Evolutionary conservation across 164 flowering plant species (phyloP).

Genomic region (Houttuynia cordata): DNA sequence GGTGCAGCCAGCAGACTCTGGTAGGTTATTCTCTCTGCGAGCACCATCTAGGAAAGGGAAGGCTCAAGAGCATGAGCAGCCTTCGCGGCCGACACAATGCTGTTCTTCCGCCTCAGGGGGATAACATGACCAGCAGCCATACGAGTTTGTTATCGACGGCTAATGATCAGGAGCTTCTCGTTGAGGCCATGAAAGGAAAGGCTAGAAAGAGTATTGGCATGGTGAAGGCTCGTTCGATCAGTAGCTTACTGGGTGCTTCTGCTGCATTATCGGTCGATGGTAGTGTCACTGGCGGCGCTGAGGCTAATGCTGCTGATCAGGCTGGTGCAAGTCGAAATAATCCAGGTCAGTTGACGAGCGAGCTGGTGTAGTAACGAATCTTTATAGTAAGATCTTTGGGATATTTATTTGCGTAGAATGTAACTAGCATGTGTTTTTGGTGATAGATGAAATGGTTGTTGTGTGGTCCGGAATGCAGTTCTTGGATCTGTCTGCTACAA

Average conservation of each 20-base stretch:
- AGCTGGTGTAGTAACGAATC: background rate
- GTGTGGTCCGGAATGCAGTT: background rate
- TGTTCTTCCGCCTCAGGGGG: too few species aligned
- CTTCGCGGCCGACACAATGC: conserved; percentile 20
- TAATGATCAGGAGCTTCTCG: background rate
- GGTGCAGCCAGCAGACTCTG: conserved; percentile 74
- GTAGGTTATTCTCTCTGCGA: conserved; percentile 85
- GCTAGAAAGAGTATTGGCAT: conserved; percentile 49
- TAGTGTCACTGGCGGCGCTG: background rate
- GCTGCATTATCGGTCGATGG: background rate
- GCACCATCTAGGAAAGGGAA: conserved; percentile 80
- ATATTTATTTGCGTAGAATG: background rate
- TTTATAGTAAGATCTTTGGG: too few species aligned
- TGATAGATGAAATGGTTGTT: background rate
- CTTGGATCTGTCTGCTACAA: background rate
- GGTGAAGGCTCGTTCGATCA: conserved; percentile 69
- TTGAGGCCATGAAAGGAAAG: conserved; percentile 20
- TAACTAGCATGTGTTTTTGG: too few species aligned
- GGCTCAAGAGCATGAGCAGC: conserved; percentile 50
- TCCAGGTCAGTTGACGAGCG: background rate
- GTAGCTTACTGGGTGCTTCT: conserved; percentile 49
- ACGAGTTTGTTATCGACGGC: background rate
- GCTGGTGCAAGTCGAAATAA: background rate
- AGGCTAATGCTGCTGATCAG: background rate
- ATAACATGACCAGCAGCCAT: background rate